phyloP scores from a whole-genome alignment of 1,284 basidiomycete species.

The Heimioporus punctisporus region DNA sequence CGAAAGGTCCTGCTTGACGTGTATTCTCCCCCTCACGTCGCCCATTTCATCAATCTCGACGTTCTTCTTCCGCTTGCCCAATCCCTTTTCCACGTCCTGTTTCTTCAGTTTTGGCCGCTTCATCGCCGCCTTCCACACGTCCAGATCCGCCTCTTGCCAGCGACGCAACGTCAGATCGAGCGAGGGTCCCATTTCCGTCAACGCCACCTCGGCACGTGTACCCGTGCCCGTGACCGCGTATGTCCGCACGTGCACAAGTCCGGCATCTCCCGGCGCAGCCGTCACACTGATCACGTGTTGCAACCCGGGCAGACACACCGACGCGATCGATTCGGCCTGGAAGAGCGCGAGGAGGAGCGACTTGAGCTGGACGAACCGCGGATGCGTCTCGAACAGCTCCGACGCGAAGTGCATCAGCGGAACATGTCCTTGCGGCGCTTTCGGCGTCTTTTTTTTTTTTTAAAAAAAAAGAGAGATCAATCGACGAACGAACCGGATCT shows the following conservation, averaged over 20 bases:
- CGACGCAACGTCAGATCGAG: constrained; percentile 87
- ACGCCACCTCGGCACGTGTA: constrained; percentile 81
- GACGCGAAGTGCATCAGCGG: constrained; percentile 97
- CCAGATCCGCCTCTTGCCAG: constrained; percentile 74
- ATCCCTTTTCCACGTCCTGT: constrained; percentile 80
- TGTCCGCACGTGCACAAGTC: constrained; percentile 91
- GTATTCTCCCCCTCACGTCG: constrained; percentile 90
- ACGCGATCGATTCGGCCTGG: constrained; percentile 84
- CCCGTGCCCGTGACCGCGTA: constrained; percentile 83
- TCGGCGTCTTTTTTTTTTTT: constrained; percentile 82
- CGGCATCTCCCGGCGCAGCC: too few relatives aligned
- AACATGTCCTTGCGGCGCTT: constrained; percentile 90
- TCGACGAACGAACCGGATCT: too few relatives aligned
- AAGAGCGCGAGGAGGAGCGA: constrained; percentile 92
- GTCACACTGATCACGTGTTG: constrained; percentile 94
- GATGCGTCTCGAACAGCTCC: constrained; percentile 91
- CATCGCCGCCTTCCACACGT: constrained; percentile 82
- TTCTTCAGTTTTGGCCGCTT: constrained; percentile 88
- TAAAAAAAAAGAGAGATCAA: not conserved
- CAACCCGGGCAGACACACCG: constrained; percentile 84
- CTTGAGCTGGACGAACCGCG: constrained; percentile 91
- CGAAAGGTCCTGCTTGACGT: constrained; percentile 89
- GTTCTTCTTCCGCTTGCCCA: constrained; percentile 96
- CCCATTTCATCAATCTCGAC: constrained; percentile 99
- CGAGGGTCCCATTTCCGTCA: constrained; percentile 91